Evolutionary conservation across 345 rosid species (phyloP), one percentile per base, ranked within the genome.

Genomic region (Eucalyptus marginata): DNA sequence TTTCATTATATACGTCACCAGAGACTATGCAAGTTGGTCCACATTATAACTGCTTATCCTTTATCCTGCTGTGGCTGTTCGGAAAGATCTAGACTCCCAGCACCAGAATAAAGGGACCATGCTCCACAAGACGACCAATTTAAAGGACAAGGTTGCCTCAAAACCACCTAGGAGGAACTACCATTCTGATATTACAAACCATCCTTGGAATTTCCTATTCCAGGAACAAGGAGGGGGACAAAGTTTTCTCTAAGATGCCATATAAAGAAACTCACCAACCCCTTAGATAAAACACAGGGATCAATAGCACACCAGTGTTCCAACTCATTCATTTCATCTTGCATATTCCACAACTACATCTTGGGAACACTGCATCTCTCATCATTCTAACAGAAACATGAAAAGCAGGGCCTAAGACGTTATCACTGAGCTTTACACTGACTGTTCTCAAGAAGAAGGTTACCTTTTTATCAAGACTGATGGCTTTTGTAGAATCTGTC

Each of bases 401-500:
- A 85, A 85, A 47, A 51, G 31, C 86, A 85, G 52, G 51, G 31
- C 25, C 49, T 8, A 49, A 29, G 50, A 11, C 33, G n/a, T 33
- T 43, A 84, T 31, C 52, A 85, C 33, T 13, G 71, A 62, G 71
- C 66, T 25, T 59, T 59, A 59, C 14, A n/a, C 36, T 0, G 16
- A 51, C 56, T 31, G 87, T 54, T 86, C 18, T 54, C 44, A 29
- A 43, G 46, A 50, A 62, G 89, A 87, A 49, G 62, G 14, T 68
- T 87, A 87, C 99, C 99, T 97, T 97, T 93, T 95, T 96, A 92
- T 98, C 99, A 31, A 96, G 96, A 91, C 90, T 86, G 86, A 98
- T 95, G 62, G 99, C 99, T 91, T 92, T 93, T 29, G 97, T 94
- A 91, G 96, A 97, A 79, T 98, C 99, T 88, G 95, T 93, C 91